Percentiles rank a stretch among this genome's conserved stretches.
phyloP scores from a whole-genome alignment of 306 rosid genomes.

The Purshia tridentata region DNA sequence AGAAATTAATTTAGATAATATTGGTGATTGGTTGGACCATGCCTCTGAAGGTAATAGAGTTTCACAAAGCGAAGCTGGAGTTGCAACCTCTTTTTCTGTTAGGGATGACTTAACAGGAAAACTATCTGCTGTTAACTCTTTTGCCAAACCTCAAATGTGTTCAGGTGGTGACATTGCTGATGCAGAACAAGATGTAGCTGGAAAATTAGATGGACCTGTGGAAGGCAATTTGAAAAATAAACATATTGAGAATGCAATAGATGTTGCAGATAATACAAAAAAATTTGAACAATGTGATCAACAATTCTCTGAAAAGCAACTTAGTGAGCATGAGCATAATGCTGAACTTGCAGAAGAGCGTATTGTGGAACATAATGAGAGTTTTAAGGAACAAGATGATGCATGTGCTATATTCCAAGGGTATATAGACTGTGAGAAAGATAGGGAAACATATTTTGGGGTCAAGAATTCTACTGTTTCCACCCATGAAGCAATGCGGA shows the following conservation, averaged over 20 bases:
- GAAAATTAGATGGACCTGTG: not conserved
- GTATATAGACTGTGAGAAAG: slow-evolving; percentile 7
- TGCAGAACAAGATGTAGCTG: not conserved
- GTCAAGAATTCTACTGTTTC: not conserved
- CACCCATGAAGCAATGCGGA: not conserved
- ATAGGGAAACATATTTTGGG: not conserved
- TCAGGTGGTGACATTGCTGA: slow-evolving; percentile 1
- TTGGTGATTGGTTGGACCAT: not conserved
- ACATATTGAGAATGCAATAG: not conserved
- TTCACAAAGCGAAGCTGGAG: not conserved
- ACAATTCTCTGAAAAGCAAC: slow-evolving; percentile 2
- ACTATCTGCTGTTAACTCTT: not conserved
- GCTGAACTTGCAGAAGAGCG: not conserved
- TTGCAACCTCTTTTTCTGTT: too few species aligned
- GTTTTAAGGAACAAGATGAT: slow-evolving; percentile 1
- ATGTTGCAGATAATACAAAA: not conserved
- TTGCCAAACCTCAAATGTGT: slow-evolving; percentile 10
- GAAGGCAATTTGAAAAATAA: not conserved
- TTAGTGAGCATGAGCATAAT: slow-evolving; percentile 12
- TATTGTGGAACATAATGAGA: not conserved
- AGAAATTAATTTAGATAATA: not conserved
- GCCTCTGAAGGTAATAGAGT: not conserved
- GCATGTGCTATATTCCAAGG: slow-evolving; percentile 16
- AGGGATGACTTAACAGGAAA: not conserved
- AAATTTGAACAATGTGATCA: not conserved